These are phyloP conservation scores for Phlebopus sp. DNA, from an alignment of 1,284 basidiomycete genomes.

Conservation along the genomic window DNA sequence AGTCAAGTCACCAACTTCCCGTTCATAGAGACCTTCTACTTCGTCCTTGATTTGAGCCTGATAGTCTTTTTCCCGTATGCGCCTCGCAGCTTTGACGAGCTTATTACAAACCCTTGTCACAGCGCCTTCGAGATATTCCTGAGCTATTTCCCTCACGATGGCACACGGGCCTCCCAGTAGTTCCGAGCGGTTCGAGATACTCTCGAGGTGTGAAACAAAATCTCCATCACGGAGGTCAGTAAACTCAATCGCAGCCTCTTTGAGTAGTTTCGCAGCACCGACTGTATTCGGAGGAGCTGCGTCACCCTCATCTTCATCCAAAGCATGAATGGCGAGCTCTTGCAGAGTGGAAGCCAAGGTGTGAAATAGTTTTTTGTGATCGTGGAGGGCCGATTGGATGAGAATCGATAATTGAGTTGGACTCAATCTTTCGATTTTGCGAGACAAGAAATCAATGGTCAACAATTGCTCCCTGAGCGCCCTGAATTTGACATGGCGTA, in stretches of 20 bases:
- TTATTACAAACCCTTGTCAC: slow-evolving; percentile 23
- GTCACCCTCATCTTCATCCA: slow-evolving; percentile 2
- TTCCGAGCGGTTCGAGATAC: slow-evolving; percentile 11
- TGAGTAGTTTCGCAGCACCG: slow-evolving; percentile 23
- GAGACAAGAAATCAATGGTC: slow-evolving; percentile 18
- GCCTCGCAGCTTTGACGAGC: slow-evolving; percentile 11
- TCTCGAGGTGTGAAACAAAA: slow-evolving; percentile 31
- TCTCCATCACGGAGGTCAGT: slow-evolving; percentile 25
- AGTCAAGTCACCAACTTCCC: slow-evolving; percentile 15
- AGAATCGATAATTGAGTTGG: slow-evolving; percentile 16
- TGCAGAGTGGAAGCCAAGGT: slow-evolving; percentile 18
- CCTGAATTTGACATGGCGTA: slow-evolving; percentile 19
- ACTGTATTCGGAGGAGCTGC: slow-evolving; percentile 11
- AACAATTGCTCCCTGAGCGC: slow-evolving; percentile 26
- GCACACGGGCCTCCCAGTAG: slow-evolving; percentile 22
- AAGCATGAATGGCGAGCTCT: slow-evolving; percentile 4
- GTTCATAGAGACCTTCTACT: slow-evolving; percentile 15
- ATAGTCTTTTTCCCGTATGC: slow-evolving; percentile 25
- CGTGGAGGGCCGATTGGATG: slow-evolving; percentile 14
- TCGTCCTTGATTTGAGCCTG: slow-evolving; percentile 22
- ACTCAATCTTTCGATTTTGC: slow-evolving; percentile 11
- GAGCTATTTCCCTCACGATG: slow-evolving; percentile 18
- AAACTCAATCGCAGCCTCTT: slow-evolving; percentile 17
- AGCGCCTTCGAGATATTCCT: slow-evolving; percentile 20
- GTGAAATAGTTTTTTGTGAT: slow-evolving; percentile 12